phyloP scores from a whole-genome alignment of 805 yeast genomes.

The Cyberlindnera americana region DNA sequence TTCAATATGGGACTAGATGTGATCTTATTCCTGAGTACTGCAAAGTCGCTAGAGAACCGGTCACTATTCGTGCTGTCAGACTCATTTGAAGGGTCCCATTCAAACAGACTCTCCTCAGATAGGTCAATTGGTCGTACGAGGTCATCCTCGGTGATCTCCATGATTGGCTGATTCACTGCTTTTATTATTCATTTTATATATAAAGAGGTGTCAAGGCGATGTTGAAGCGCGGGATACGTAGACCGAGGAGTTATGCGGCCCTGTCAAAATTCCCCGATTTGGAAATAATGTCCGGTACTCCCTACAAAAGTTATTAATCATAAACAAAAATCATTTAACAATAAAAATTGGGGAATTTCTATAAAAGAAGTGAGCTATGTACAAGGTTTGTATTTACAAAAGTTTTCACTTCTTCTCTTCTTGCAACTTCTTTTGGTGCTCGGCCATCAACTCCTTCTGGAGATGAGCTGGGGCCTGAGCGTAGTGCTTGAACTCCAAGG shows the following conservation, averaged over 20 bases:
- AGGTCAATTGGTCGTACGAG: background rate
- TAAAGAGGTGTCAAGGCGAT: no score
- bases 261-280: background rate
- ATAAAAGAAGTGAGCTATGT: background rate
- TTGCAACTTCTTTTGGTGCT: constrained; percentile 52
- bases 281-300: background rate
- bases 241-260: background rate
- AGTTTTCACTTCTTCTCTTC: constrained; percentile 20
- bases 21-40: constrained; percentile 28
- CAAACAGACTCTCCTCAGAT: constrained; percentile 1
- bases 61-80: background rate
- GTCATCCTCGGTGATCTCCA: constrained; percentile 10
- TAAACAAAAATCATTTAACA: background rate
- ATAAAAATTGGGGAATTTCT: no score
- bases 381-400: constrained; percentile 1
- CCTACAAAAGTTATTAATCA: no score
- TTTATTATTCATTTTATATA: no score
- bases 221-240: no score
- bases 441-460: constrained; percentile 86
- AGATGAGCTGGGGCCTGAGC: constrained; percentile 87
- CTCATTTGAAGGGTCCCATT: constrained; percentile 7
- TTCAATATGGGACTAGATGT: constrained; percentile 38
- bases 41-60: constrained; percentile 1
- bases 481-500: constrained; percentile 90
- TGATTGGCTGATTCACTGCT: background rate